Evolutionary conservation across 2,329 filamentous ascomycete species (phyloP), one percentile per base, ranked within the genome.

Genomic region (Tolypocladium guangdongense): DNA sequence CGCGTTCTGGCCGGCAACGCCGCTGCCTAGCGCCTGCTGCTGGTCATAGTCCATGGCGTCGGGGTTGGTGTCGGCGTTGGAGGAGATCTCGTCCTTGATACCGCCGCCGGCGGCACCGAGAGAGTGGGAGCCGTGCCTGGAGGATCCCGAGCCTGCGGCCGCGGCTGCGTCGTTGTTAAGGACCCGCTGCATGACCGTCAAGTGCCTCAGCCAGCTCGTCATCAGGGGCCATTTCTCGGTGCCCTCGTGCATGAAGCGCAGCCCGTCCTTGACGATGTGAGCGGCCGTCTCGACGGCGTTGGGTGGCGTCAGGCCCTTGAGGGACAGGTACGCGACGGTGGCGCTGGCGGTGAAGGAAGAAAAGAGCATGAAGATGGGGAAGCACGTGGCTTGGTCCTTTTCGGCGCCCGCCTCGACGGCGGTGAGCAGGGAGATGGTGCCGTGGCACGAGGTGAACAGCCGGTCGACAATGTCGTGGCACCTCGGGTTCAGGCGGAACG

Each of bases 301-400:
- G 16, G 71, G 67, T 1, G 80, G 80, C 0, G 80, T 80, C 8
- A 83, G 64, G 11, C 79, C 78, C 68, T 82, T 83, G 47, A 83
- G 73, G n/a, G 79, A 81, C 33, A 83, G 72, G 65, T 82, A 83
- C 14, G 80, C 80, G 1, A 82, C 76, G 1, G 80, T 83, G 2
- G 80, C 80, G 56, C 79, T 79, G 2, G 80, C 78, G 0, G 79
- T 82, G 57, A 83, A 83, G 50, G 79, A 77, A 0, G 80, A 78
- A 63, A 83, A 83, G 14, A 83, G 70, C 80, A 83, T 83, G 56
- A 82, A 81, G 52, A 83, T 79, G 38, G 80, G 80, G 66, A 82
- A 81, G 65, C 77, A 81, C n/a, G 78, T 70, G n/a, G 77, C 71
- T 27, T 73, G 71, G 52, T 82, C 78, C 68, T 82, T 82, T 51